Percentiles rank a stretch among this genome's conserved stretches.
Conservation (phyloP, 208 protist genomes). For the Crithidia brevicula region DNA sequence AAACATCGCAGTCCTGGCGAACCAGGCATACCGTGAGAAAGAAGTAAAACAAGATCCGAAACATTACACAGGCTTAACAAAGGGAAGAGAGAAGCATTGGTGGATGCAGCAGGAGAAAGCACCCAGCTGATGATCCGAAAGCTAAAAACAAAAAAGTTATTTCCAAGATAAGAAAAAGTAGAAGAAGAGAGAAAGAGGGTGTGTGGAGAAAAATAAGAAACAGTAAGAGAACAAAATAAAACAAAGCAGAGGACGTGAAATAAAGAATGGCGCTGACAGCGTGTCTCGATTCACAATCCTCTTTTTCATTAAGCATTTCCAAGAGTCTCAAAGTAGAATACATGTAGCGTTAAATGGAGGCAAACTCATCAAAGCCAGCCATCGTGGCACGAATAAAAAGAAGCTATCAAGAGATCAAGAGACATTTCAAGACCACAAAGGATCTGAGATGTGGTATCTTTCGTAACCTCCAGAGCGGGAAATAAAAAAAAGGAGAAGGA, state of each 20-base stretch:
- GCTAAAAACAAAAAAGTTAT: background rate
- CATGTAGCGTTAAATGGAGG: too few species aligned
- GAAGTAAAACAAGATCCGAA: conserved; percentile 9
- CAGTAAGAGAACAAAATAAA: conserved; percentile 2
- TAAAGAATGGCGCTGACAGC: too few species aligned
- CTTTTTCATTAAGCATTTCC: too few species aligned
- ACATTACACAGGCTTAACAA: too few species aligned
- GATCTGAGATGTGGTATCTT: too few species aligned
- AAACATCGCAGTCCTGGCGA: conserved; percentile 15
- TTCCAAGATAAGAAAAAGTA: conserved; percentile 3
- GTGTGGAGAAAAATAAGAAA: background rate
- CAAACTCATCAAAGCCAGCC: too few species aligned
- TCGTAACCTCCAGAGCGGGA: background rate
- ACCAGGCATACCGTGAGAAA: too few species aligned
- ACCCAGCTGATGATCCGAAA: background rate
- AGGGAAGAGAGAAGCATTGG: background rate
- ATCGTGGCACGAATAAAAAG: too few species aligned
- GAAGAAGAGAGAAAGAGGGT: background rate
- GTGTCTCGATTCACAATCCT: too few species aligned
- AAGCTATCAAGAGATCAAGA: too few species aligned
- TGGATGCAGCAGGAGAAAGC: background rate
- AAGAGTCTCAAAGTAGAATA: background rate
- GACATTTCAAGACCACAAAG: too few species aligned
- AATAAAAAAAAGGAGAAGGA: background rate
- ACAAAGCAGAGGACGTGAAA: conserved; percentile 1